Percentiles rank a stretch among this genome's conserved stretches.
Evolutionary conservation across 495 filamentous ascomycete genomes (phyloP).

Genomic region (Aspergillus carlsbadensis): DNA sequence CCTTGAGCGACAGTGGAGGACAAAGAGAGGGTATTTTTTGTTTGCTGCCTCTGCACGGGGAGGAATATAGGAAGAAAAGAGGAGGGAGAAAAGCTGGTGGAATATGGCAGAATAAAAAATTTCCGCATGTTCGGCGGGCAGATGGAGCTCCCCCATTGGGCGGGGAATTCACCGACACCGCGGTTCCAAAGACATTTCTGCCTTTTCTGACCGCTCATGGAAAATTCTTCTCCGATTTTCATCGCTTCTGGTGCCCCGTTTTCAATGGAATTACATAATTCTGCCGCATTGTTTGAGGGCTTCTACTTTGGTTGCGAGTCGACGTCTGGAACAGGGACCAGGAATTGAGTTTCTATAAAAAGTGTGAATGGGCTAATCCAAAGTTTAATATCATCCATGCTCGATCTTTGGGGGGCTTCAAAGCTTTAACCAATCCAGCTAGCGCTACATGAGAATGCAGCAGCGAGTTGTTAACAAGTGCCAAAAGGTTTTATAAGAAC

Average conservation of each 20-base stretch:
- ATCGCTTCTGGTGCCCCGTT: constrained; percentile 2
- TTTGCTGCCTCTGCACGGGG: constrained; percentile 29
- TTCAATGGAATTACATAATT: constrained; percentile 9
- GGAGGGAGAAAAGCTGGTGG: constrained; percentile 13
- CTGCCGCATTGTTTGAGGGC: neutral
- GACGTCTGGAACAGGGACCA: neutral
- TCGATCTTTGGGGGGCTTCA: too few species aligned
- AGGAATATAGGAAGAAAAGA: constrained; percentile 27
- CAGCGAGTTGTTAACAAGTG: too few species aligned
- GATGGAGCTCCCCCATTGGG: constrained; percentile 29
- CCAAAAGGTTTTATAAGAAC: too few species aligned
- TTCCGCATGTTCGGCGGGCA: constrained; percentile 22
- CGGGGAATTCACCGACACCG: constrained; percentile 24
- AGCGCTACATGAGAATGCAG: too few species aligned
- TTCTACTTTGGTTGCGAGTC: constrained; percentile 5
- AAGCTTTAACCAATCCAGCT: too few species aligned
- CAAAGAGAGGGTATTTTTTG: constrained; percentile 24
- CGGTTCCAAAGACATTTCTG: constrained; percentile 20
- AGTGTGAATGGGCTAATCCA: too few species aligned
- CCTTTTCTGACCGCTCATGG: constrained; percentile 18
- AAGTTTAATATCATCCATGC: too few species aligned
- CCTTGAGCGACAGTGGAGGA: constrained; percentile 17
- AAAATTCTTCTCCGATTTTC: constrained; percentile 7
- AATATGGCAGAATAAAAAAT: constrained; percentile 27
- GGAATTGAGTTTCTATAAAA: neutral